These are phyloP conservation scores for Friedmanniomyces simplex DNA, from an alignment of 495 filamentous ascomycete genomes.

Conservation along the genomic window DNA sequence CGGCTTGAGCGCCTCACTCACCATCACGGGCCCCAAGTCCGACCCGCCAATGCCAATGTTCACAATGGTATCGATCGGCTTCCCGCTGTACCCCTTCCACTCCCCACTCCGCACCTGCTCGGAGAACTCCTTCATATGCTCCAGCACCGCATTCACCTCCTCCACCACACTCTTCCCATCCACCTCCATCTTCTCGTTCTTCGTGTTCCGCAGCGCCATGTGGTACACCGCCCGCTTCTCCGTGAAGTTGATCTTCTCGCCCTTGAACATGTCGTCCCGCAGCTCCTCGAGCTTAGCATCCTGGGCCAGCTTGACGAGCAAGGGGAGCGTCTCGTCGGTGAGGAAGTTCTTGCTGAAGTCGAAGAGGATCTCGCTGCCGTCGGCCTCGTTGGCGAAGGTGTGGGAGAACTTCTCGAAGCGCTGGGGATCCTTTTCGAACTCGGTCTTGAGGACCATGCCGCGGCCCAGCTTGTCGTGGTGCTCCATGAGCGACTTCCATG, in stretches of 20 bases:
- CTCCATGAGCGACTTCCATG: conserved; percentile 80
- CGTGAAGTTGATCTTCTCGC: conserved; percentile 98
- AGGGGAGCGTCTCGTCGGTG: conserved; percentile 78
- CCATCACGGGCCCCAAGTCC: conserved; percentile 98
- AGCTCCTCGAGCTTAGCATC: conserved; percentile 86
- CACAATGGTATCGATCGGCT: conserved; percentile 90
- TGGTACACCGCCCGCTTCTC: conserved; percentile 96
- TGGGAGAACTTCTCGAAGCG: conserved; percentile 87
- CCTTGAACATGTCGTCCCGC: conserved; percentile 91
- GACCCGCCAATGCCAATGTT: conserved; percentile 98
- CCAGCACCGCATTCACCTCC: conserved; percentile 79
- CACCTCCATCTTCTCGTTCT: conserved; percentile 78
- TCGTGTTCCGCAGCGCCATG: conserved; percentile 78
- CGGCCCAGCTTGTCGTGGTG: conserved; percentile 77
- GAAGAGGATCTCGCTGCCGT: conserved; percentile 78
- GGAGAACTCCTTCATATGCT: conserved; percentile 96
- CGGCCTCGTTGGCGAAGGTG: conserved; percentile 68
- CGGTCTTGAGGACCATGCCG: conserved; percentile 83
- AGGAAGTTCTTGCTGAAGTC: conserved; percentile 99
- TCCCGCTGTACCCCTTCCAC: conserved; percentile 98
- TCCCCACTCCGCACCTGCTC: conserved; percentile 87
- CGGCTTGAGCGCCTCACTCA: conserved; percentile 89
- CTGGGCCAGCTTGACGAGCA: conserved; percentile 79
- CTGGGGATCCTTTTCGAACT: conserved; percentile 76
- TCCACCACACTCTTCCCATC: conserved; percentile 94